Base-by-base conservation (phyloP, 495 filamentous ascomycete genomes). In the Neurospora cerealis region DNA sequence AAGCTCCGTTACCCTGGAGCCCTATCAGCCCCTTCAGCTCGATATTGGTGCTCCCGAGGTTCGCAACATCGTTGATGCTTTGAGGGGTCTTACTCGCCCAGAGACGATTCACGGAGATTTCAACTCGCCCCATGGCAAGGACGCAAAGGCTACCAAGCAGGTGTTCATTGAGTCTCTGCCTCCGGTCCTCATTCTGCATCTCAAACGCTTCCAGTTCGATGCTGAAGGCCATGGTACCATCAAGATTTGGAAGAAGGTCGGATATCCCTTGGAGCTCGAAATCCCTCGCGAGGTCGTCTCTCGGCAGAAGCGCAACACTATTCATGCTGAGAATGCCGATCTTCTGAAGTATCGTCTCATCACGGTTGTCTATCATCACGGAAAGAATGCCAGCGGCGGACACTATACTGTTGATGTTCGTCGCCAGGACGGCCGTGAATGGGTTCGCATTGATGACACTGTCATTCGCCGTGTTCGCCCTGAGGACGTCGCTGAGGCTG, bases 171-270 rank as follows among this genome's bases (percentile, higher is more conserved):
- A 98, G 80, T 94, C 91, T 3, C 83, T 98, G 6, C 96, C 96
- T 5, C 93, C 94, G 19, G 93, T 98, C 21, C 89, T 99, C 4
- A 96, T 98, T 71, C 88, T 99, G 46, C 96, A 99, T 79, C 86
- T 99, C 11, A 99, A 99, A 82, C 93, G 96, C 13, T 99, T 99
- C 86, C 93, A 98, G 77, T 98, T 96, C 80, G 94, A 97, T 72
- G 92, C 90, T 77, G 86, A 89, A n/a, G 93, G 92, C 17, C 84
- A 85, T 66, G 94, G 94, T 15, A 96, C 94, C 1, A 92, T 97
- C 78, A 99, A 99, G 83, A 97, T 98, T 74, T 98, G 95, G 95
- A 99, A 98, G 85, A 95, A 94, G 83, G 86, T 99, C 76, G 95
- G 93, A 42, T 98, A 99, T 78, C 96, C 96, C 0, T 86, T 98